A percentile compares a stretch with the other conserved stretches of the same genome.
These are phyloP conservation scores for Trichophyton simii DNA, from an alignment of 2,329 filamentous ascomycete genomes.

Conservation along the genomic window DNA sequence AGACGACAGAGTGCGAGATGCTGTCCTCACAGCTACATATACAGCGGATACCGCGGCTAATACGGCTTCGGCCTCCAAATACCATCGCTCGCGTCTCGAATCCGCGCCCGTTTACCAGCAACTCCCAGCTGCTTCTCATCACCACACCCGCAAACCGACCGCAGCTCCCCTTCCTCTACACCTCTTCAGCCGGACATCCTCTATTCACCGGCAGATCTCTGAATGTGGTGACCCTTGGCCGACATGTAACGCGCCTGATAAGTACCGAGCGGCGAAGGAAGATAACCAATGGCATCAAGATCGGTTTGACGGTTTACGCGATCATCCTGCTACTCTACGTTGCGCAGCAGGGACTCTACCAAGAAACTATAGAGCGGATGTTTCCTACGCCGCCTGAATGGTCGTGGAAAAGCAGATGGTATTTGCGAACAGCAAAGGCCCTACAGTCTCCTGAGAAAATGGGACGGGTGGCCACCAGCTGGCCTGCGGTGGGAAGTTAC, in stretches of 20 bases:
- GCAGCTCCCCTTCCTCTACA: conserved; percentile 54
- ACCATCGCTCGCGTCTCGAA: conserved; percentile 11
- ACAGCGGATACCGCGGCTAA: conserved; percentile 29
- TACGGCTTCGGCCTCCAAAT: conserved; percentile 26
- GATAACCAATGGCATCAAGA: conserved; percentile 56
- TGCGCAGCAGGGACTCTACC: conserved; percentile 53
- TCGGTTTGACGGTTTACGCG: conserved; percentile 60
- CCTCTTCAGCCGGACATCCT: conserved; percentile 33
- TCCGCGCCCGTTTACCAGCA: conserved; percentile 46
- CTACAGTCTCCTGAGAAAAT: conserved; percentile 42
- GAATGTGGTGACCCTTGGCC: conserved; percentile 13
- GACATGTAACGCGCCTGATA: conserved; percentile 33
- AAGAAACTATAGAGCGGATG: conserved; percentile 61
- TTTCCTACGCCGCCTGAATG: conserved; percentile 78
- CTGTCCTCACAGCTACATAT: conserved; percentile 24
- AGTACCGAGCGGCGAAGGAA: conserved; percentile 57
- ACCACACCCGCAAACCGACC: conserved; percentile 39
- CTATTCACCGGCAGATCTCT: conserved; percentile 14
- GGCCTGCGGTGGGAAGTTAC: conserved; percentile 52
- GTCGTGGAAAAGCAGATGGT: conserved; percentile 56
- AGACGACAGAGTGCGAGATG: conserved; percentile 17
- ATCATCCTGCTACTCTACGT: conserved; percentile 48
- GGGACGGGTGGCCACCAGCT: conserved; percentile 47
- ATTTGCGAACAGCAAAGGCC: conserved; percentile 52
- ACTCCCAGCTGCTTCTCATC: conserved; percentile 41